Evolutionary conservation across 495 filamentous ascomycete genomes (phyloP).

Genomic region (Aspergillus funiculosus): DNA sequence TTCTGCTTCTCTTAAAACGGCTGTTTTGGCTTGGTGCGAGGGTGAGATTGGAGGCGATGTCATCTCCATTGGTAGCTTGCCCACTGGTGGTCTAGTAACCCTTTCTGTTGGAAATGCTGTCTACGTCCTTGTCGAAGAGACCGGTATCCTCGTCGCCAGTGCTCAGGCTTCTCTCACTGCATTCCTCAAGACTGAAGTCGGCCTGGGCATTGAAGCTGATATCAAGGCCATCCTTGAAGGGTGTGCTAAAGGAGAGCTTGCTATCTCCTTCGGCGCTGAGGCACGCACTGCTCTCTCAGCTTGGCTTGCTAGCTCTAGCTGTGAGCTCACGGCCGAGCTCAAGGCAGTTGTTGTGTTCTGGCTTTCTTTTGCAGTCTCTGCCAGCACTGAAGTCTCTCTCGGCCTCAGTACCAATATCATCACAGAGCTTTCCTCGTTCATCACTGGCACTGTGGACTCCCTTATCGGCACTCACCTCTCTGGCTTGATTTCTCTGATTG

Average conservation of each 20-base stretch:
- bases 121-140: conserved; percentile 27
- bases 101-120: conserved; percentile 37
- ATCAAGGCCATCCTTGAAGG: conserved; percentile 28
- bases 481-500: conserved; percentile 31
- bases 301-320: conserved; percentile 36
- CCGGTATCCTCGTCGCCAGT: conserved; percentile 26
- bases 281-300: conserved; percentile 31
- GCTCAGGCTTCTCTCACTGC: conserved; percentile 33
- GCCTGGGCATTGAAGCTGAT: conserved; percentile 25
- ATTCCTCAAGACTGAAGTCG: conserved; percentile 32
- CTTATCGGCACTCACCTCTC: conserved; percentile 32
- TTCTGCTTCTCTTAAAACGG: conserved; percentile 25
- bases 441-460: conserved; percentile 25
- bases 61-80: conserved; percentile 26
- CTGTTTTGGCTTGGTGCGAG: conserved; percentile 34
- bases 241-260: conserved; percentile 31
- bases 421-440: conserved; percentile 27
- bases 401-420: conserved; percentile 28
- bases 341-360: conserved; percentile 41
- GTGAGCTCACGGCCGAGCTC: conserved; percentile 37
- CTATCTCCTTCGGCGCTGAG: conserved; percentile 26
- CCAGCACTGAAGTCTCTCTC: conserved; percentile 24
- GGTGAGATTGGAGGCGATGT: conserved; percentile 28
- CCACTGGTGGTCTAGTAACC: conserved; percentile 27
- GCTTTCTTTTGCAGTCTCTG: conserved; percentile 33